Evolutionary conservation across 2,329 filamentous ascomycete species (phyloP).

Genomic region (Cladosporium velox): DNA sequence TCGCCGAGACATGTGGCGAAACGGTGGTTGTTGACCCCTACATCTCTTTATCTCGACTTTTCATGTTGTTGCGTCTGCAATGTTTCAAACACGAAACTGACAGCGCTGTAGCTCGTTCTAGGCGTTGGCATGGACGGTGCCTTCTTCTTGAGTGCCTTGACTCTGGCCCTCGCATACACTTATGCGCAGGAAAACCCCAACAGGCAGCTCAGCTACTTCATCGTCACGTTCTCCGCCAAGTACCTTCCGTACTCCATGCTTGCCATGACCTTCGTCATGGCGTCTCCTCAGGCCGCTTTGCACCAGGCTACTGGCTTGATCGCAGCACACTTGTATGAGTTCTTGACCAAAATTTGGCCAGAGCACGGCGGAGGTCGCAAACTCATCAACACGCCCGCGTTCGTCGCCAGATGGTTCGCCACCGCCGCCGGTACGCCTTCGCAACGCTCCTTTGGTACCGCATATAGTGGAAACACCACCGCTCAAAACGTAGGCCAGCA

Average conservation of each 20-base stretch:
- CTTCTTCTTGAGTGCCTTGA: slow-evolving; percentile 62
- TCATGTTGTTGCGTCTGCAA: background rate
- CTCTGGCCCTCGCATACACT: slow-evolving; percentile 80
- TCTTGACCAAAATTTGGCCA: slow-evolving; percentile 83
- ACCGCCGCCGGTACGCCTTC: slow-evolving; percentile 44
- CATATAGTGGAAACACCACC: slow-evolving; percentile 51
- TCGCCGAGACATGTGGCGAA: slow-evolving; percentile 54
- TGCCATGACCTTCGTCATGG: slow-evolving; percentile 69
- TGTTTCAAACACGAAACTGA: slow-evolving; percentile 27
- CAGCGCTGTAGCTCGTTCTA: slow-evolving; percentile 33
- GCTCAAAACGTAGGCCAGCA: slow-evolving; percentile 31
- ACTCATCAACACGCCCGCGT: slow-evolving; percentile 70
- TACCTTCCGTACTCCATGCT: slow-evolving; percentile 81
- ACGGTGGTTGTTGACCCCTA: slow-evolving; percentile 66
- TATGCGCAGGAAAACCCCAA: slow-evolving; percentile 83
- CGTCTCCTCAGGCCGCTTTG: slow-evolving; percentile 58
- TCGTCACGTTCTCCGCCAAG: slow-evolving; percentile 81
- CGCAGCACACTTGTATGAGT: slow-evolving; percentile 88
- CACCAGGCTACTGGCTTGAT: slow-evolving; percentile 75
- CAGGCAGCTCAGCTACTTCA: slow-evolving; percentile 73
- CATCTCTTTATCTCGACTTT: slow-evolving; percentile 46
- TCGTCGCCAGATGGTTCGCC: slow-evolving; percentile 68
- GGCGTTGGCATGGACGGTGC: slow-evolving; percentile 54
- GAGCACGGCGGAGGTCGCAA: slow-evolving; percentile 83
- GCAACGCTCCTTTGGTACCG: slow-evolving; percentile 64